Conservation (phyloP, 2,329 filamentous ascomycete genomes). For the Waltergamsia citrina region DNA sequence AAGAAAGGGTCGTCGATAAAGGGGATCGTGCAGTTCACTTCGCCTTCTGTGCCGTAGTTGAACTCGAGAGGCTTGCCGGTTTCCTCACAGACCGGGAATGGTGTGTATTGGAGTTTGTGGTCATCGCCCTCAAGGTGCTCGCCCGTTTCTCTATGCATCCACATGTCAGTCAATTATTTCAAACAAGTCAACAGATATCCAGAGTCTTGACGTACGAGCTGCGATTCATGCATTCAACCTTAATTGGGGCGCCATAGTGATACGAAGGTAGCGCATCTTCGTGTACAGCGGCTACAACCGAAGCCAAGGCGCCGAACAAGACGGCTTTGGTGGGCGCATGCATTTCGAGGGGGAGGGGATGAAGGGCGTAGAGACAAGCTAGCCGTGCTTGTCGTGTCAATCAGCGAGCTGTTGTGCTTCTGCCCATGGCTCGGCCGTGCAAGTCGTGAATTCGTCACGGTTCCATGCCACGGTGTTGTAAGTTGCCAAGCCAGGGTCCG, state of each 20-base stretch:
- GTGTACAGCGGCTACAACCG: constrained; percentile 16
- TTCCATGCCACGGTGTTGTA: too few relatives aligned
- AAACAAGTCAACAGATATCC: constrained; percentile 4
- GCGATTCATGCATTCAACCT: constrained; percentile 65
- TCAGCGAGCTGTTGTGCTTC: background rate
- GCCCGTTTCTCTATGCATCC: constrained; percentile 66
- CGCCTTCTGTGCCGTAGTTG: constrained; percentile 72
- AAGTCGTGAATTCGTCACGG: too few relatives aligned
- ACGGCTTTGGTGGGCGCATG: constrained; percentile 4
- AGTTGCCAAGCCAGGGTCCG: too few relatives aligned
- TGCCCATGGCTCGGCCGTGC: too few relatives aligned
- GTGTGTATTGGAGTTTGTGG: constrained; percentile 83
- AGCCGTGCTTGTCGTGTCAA: background rate
- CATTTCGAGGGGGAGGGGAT: constrained; percentile 2
- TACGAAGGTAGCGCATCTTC: constrained; percentile 47
- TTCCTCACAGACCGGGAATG: constrained; percentile 86
- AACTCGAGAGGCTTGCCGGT: constrained; percentile 75
- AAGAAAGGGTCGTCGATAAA: constrained; percentile 73
- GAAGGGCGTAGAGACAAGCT: background rate
- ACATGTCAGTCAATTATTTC: too few relatives aligned
- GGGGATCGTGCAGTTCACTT: constrained; percentile 76
- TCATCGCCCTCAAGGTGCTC: constrained; percentile 77
- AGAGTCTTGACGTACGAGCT: constrained; percentile 48
- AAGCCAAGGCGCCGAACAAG: constrained; percentile 14
- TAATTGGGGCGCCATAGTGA: constrained; percentile 56